Conservation (phyloP, 495 filamentous ascomycete genomes). For the Penicillium flavigenum region DNA sequence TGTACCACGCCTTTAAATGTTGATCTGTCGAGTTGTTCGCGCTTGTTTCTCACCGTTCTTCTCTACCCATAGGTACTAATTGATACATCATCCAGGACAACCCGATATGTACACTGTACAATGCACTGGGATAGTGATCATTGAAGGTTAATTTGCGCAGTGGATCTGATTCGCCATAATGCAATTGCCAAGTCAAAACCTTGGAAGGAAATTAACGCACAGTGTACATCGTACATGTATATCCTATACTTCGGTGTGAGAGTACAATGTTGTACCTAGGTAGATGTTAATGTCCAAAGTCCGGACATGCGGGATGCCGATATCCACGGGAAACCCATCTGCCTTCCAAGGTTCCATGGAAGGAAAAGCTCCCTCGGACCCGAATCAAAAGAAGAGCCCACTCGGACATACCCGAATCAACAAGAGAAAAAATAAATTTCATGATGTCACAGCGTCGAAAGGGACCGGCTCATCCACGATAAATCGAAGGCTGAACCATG, state of each 20-base stretch:
- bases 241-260: too few species aligned
- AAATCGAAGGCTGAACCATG: too few species aligned
- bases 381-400: not conserved
- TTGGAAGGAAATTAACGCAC: not conserved
- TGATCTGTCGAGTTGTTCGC: constrained; percentile 3
- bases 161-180: constrained; percentile 23
- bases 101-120: not conserved
- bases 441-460: constrained; percentile 6
- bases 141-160: constrained; percentile 7
- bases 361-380: not conserved
- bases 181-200: constrained; percentile 9
- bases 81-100: not conserved
- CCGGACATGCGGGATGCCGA: not conserved
- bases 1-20: constrained; percentile 2
- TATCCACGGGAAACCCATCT: not conserved
- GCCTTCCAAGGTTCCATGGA: not conserved
- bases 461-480: not conserved
- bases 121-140: constrained; percentile 12
- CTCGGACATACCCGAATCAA: constrained; percentile 2
- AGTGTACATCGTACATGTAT: not conserved
- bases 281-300: not conserved
- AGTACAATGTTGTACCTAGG: too few species aligned
- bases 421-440: not conserved
- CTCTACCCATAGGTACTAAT: too few species aligned
- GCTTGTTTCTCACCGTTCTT: constrained; percentile 3